phyloP scores from a whole-genome alignment of 768 basidiomycete genomes.

The Coprinopsis sp. region DNA sequence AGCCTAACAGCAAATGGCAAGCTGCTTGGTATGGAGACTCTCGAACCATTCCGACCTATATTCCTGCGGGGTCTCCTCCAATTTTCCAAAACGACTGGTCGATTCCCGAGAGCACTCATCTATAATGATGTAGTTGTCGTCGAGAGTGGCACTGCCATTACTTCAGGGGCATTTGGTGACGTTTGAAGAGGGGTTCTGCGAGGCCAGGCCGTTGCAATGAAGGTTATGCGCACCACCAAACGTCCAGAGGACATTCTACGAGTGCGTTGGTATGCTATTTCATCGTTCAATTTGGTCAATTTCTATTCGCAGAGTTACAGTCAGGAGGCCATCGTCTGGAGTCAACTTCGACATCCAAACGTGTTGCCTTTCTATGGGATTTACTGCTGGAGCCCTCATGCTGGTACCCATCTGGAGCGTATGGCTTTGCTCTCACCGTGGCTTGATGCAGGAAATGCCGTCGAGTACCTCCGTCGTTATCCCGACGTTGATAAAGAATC shows the following conservation, averaged over 20 bases:
- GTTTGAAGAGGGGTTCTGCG: background rate
- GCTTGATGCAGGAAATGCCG: constrained; percentile 12
- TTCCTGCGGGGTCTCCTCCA: background rate
- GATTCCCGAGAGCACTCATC: background rate
- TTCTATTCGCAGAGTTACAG: background rate
- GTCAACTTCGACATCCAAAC: constrained; percentile 12
- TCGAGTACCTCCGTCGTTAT: constrained; percentile 8
- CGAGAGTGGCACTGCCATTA: background rate
- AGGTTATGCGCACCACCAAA: background rate
- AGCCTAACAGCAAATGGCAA: too few relatives aligned
- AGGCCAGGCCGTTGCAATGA: background rate
- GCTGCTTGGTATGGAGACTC: too few relatives aligned
- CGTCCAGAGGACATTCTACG: background rate
- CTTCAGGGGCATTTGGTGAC: background rate
- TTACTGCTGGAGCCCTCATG: constrained; percentile 1
- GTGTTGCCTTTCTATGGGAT: constrained; percentile 13
- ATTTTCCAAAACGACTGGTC: background rate
- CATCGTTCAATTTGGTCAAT: background rate
- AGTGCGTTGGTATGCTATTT: background rate
- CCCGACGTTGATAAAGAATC: constrained; percentile 3
- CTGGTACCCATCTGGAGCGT: constrained; percentile 3
- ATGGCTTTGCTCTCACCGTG: constrained; percentile 12
- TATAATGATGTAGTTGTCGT: background rate
- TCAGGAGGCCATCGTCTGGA: constrained; percentile 13
- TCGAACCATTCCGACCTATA: too few relatives aligned